phyloP scores from a whole-genome alignment of 2,329 filamentous ascomycete species.

The Fusarium tjaetaba region DNA sequence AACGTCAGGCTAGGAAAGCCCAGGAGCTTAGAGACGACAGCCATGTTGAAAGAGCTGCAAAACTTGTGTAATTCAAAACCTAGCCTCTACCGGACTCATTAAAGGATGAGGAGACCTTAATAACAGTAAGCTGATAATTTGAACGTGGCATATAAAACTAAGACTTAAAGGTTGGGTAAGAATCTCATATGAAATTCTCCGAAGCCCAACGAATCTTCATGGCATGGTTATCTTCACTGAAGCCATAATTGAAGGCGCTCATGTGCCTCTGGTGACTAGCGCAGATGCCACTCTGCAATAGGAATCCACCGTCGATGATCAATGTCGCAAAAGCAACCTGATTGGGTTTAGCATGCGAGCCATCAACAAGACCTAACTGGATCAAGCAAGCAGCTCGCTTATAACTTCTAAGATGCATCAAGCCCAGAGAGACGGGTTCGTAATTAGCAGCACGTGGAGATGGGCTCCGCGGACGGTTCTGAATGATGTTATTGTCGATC shows the following conservation, averaged over 20 bases:
- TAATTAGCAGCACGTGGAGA: background rate
- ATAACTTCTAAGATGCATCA: background rate
- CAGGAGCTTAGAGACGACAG: constrained; percentile 21
- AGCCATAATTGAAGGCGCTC: background rate
- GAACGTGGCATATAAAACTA: background rate
- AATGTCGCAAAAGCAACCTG: constrained; percentile 30
- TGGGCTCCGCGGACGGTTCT: background rate
- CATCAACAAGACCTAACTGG: background rate
- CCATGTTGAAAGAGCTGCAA: constrained; percentile 14
- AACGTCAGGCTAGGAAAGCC: constrained; percentile 28
- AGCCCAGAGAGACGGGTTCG: background rate
- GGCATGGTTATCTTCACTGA: background rate
- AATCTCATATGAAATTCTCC: background rate
- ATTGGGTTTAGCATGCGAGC: constrained; percentile 42
- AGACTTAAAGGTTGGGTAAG: background rate
- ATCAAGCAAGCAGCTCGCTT: background rate
- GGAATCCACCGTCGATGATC: constrained; percentile 2
- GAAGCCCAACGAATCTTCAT: background rate
- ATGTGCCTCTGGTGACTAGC: background rate
- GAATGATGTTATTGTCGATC: background rate
- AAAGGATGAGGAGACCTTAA: background rate
- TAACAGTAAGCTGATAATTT: background rate
- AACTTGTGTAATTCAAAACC: background rate
- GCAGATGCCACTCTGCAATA: background rate
- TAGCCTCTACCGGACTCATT: background rate